A percentile compares a stretch with the other conserved stretches of the same genome.
Evolutionary conservation across 148 eudicot species (phyloP).

Genomic region (Nyssa sinensis): DNA sequence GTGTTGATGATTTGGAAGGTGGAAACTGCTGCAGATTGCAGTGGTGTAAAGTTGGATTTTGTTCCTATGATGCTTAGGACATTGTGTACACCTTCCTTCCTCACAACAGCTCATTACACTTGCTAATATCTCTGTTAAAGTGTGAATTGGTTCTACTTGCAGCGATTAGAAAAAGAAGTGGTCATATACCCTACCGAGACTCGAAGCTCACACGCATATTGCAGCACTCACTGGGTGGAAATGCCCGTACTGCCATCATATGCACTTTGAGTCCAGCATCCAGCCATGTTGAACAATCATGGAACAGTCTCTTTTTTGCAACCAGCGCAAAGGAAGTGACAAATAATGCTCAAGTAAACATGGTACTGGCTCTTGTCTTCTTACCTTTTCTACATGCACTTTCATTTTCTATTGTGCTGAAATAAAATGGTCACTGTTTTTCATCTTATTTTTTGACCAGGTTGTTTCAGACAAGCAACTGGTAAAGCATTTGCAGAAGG

Average conservation of each 20-base stretch:
- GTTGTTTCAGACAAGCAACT: slow-evolving; percentile 91
- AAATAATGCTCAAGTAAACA: slow-evolving; percentile 89
- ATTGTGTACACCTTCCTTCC: not conserved
- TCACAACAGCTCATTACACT: not conserved
- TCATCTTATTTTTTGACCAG: slow-evolving; percentile 26
- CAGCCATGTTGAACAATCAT: slow-evolving; percentile 80
- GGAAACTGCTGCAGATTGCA: not conserved
- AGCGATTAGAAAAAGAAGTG: slow-evolving; percentile 80
- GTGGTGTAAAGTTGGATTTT: not conserved
- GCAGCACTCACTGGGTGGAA: slow-evolving; percentile 93
- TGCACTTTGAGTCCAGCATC: slow-evolving; percentile 93
- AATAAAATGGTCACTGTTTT: not conserved
- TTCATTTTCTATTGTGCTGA: not conserved
- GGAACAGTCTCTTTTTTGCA: slow-evolving; percentile 82
- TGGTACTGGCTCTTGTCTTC: slow-evolving; percentile 39
- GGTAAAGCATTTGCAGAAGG: slow-evolving; percentile 92
- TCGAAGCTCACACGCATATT: slow-evolving; percentile 93
- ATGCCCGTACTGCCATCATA: slow-evolving; percentile 93
- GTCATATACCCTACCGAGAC: slow-evolving; percentile 89
- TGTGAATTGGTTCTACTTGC: slow-evolving; percentile 18
- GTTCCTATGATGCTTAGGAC: no score
- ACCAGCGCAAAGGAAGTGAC: slow-evolving; percentile 94
- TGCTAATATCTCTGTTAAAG: not conserved
- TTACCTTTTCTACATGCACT: not conserved
- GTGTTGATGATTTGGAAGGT: not conserved